These are phyloP conservation scores for Boletus pseudo-olivaceus DNA, from an alignment of 768 basidiomycete species.

Conservation along the genomic window DNA sequence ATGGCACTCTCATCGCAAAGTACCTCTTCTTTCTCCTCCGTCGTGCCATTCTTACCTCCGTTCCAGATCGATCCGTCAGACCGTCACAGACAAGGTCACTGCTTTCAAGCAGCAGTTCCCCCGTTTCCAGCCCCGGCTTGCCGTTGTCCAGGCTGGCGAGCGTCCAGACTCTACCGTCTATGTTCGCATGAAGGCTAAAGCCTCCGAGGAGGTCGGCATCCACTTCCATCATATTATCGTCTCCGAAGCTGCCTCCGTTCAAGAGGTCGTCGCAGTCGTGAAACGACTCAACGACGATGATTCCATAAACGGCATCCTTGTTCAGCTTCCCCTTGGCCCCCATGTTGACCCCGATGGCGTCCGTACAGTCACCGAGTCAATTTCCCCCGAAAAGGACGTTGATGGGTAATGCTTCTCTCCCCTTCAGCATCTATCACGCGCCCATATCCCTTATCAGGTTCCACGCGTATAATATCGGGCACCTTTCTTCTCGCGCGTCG, in stretches of 20 bases:
- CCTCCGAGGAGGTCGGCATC: constrained; percentile 92
- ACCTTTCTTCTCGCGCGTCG: constrained; percentile 85
- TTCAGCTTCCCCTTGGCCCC: constrained; percentile 89
- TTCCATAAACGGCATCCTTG: constrained; percentile 81
- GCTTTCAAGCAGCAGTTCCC: constrained; percentile 63
- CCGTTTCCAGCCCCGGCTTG: constrained; percentile 88
- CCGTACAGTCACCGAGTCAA: constrained; percentile 88
- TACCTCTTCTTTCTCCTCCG: constrained; percentile 33
- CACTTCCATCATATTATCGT: constrained; percentile 76
- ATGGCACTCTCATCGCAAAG: constrained; percentile 86
- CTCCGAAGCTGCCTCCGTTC: constrained; percentile 63
- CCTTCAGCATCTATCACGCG: background rate
- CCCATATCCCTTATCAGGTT: constrained; percentile 52
- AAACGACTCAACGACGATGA: constrained; percentile 81
- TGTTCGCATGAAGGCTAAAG: constrained; percentile 97
- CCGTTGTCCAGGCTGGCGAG: constrained; percentile 91
- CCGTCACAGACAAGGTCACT: constrained; percentile 68
- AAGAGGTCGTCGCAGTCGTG: constrained; percentile 74
- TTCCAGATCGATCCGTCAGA: constrained; percentile 71
- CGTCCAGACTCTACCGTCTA: constrained; percentile 90
- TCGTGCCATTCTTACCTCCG: constrained; percentile 11
- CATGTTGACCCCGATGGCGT: constrained; percentile 82
- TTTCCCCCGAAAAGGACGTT: constrained; percentile 92
- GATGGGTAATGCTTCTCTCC: constrained; percentile 66
- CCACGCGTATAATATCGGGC: constrained; percentile 97